Base-by-base conservation (phyloP, 2,329 filamentous ascomycete genomes). In the Arachnopeziza araneosa region DNA sequence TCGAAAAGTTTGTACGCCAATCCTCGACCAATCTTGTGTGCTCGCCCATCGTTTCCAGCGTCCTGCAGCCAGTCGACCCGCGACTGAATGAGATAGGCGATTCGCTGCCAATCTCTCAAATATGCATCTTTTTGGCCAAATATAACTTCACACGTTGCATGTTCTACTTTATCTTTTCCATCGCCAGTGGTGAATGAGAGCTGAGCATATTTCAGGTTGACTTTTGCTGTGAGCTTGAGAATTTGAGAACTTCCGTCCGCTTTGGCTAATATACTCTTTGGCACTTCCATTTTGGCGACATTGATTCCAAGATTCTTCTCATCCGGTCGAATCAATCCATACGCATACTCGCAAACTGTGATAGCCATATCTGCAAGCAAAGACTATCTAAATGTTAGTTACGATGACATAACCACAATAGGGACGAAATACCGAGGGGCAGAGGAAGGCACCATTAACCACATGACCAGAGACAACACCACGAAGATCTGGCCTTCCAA, bases 1-100 rank as follows among this genome's bases (percentile, higher is more conserved):
- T 77, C 77, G 66, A 82, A 83, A 56, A 88, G 81, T 76, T 92
- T 93, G 80, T 95, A 95, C 17, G 88, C 87, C 76, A 91, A 17
- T 76, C 88, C 88, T 24, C 88, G 85, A 55, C 88, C 83, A 63
- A 92, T 83, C 75, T 89, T 88, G 71, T 89, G 88, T 26, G 88
- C 87, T 59, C 83, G 81, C 49, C 88, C 88, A 36, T 78, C 80
- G 67, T 83, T 76, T 58, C 88, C 86, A 61, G 84, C 87, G 63
- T 83, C 76, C 66, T 80, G 76, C 2, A 88, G 79, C 24, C 78
- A 74, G 22, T 85, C 78, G 58, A 88, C 80, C 59, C 85, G 83
- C 23, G 79, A 80, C 68, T 85, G 83, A 70, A 93, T 84, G 44
- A 91, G 78, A 70, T 92, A 91, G 66, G 81, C 80, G 65, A 83